Evolutionary conservation across 2,329 filamentous ascomycete species (phyloP).

Genomic region (Colletotrichum spaethianum): DNA sequence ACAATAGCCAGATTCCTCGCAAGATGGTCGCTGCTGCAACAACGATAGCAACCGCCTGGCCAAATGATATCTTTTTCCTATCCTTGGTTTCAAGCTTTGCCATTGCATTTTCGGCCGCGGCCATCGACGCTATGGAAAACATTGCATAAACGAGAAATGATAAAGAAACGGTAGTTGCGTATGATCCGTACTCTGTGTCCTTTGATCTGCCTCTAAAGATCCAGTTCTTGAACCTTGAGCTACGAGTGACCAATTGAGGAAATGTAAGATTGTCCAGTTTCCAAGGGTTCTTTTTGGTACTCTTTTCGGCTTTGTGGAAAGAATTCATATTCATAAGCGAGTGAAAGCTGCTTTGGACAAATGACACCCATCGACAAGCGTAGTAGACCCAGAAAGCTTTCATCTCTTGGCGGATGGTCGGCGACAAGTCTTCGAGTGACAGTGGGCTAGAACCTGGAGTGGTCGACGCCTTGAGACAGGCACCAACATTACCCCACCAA

Average conservation of each 20-base stretch:
- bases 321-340: neutral
- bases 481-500: conserved; percentile 18
- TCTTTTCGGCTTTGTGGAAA: conserved; percentile 7
- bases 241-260: neutral
- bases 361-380: neutral
- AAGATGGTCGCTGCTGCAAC: neutral
- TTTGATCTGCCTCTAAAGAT: neutral
- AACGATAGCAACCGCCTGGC: conserved; percentile 16
- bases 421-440: too few species aligned
- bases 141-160: neutral
- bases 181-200: fast-evolving
- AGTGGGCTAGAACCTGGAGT: neutral
- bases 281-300: too few species aligned
- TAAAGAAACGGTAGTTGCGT: neutral
- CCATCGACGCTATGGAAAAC: conserved; percentile 12
- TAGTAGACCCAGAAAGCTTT: conserved; percentile 4
- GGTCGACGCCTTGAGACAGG: neutral
- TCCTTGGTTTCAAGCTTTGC: neutral
- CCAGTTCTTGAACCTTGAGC: neutral
- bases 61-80: neutral
- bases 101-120: neutral
- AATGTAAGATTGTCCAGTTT: neutral
- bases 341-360: conserved; percentile 2
- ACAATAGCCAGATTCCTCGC: neutral
- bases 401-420: neutral